Conservation (phyloP, 768 basidiomycete species). For the Mycena rosella region DNA sequence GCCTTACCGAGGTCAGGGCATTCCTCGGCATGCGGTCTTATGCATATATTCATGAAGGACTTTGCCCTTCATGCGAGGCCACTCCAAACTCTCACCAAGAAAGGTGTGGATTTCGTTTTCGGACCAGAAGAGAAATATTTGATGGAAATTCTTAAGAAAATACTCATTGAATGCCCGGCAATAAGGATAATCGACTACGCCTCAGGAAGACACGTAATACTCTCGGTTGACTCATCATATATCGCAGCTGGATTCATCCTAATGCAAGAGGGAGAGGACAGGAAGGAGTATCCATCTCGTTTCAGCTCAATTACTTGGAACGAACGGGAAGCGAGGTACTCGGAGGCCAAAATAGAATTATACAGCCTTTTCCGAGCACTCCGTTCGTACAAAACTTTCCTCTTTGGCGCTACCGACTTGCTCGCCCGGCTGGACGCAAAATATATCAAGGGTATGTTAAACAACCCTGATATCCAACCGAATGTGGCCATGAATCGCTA, state of each 20-base stretch:
- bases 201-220: neutral
- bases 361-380: slow-evolving; percentile 50
- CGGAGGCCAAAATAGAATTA: slow-evolving; percentile 54
- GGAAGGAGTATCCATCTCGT: too few species aligned
- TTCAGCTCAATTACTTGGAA: slow-evolving; percentile 33
- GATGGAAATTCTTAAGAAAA: too few species aligned
- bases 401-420: slow-evolving; percentile 45
- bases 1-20: too few species aligned
- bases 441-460: slow-evolving; percentile 58
- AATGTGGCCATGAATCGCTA: slow-evolving; percentile 55
- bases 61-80: neutral
- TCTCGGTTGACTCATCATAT: neutral
- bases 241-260: neutral
- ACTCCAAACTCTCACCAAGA: neutral
- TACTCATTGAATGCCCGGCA: neutral
- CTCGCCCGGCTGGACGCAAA: slow-evolving; percentile 53
- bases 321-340: too few species aligned
- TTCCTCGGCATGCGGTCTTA: too few species aligned
- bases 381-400: neutral
- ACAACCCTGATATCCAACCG: slow-evolving; percentile 51
- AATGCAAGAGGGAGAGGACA: neutral
- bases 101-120: neutral
- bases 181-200: neutral
- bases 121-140: neutral
- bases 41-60: too few species aligned